Percentiles rank a stretch among this genome's conserved stretches.
These are phyloP conservation scores for Gossypium rotundifolium DNA, from an alignment of 345 rosid species.

Conservation along the genomic window DNA sequence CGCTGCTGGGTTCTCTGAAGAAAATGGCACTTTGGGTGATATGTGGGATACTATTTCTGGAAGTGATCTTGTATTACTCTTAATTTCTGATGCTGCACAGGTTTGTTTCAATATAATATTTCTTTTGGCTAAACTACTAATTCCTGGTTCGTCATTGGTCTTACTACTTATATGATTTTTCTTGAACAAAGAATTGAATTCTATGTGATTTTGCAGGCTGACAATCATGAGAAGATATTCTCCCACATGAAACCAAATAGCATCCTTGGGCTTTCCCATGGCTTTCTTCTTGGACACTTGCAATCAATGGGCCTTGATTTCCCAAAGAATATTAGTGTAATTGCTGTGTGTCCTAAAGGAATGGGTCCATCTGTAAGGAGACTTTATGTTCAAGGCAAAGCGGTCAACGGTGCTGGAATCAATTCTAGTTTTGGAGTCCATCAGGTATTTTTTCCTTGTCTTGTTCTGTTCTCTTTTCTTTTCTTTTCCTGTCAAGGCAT, in stretches of 20 bases:
- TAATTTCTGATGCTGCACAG: constrained; percentile 96
- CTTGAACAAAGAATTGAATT: not conserved
- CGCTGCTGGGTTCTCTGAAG: constrained; percentile 81
- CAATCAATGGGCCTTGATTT: constrained; percentile 70
- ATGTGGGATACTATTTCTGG: constrained; percentile 82
- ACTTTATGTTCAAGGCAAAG: constrained; percentile 86
- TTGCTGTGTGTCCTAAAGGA: constrained; percentile 82
- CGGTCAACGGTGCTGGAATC: constrained; percentile 90
- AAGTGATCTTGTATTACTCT: constrained; percentile 78
- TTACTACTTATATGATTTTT: not conserved
- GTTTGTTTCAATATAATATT: constrained; percentile 25
- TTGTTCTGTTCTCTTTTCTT: no score
- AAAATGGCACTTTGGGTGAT: constrained; percentile 78
- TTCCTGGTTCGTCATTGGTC: not conserved
- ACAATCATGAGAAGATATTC: constrained; percentile 71
- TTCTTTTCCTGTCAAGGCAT: not conserved
- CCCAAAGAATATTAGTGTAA: constrained; percentile 72
- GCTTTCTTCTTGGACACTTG: constrained; percentile 83
- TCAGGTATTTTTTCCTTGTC: constrained; percentile 37
- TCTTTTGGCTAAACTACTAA: not conserved
- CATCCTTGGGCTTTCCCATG: constrained; percentile 92
- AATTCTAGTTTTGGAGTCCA: constrained; percentile 85
- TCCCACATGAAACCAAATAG: constrained; percentile 92
- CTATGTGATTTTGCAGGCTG: constrained; percentile 43
- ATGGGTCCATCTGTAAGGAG: constrained; percentile 94